Conservation (phyloP, 257 asterid genomes). For the Solanum bukasovii region DNA sequence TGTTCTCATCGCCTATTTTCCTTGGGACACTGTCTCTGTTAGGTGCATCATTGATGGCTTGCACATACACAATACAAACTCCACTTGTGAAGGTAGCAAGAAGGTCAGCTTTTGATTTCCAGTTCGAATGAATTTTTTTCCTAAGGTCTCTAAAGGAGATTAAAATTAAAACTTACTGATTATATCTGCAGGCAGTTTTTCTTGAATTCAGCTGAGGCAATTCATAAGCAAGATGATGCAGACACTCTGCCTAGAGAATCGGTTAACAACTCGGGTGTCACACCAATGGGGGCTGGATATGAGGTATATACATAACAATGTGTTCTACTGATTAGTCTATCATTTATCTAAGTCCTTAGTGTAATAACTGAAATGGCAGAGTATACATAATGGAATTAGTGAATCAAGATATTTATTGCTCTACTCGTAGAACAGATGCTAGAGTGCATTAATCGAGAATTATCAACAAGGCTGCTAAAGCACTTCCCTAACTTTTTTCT, state of each 20-base stretch:
- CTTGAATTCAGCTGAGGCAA: constrained; percentile 52
- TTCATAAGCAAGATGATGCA: constrained; percentile 59
- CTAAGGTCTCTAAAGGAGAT: neutral
- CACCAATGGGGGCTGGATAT: constrained; percentile 74
- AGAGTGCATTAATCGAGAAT: neutral
- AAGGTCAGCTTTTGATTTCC: constrained; percentile 49
- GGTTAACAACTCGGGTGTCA: constrained; percentile 55
- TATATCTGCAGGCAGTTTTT: constrained; percentile 62
- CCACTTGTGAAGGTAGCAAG: constrained; percentile 81
- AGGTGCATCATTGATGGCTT: constrained; percentile 86
- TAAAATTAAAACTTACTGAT: constrained; percentile 1
- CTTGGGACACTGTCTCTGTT: constrained; percentile 53
- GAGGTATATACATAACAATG: constrained; percentile 36
- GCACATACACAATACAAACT: constrained; percentile 75
- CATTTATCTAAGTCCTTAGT: neutral
- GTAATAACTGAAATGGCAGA: neutral
- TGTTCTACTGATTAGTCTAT: neutral
- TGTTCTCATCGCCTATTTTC: constrained; percentile 81
- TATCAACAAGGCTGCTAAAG: neutral
- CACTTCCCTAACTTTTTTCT: neutral
- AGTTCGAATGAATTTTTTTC: neutral
- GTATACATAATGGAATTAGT: neutral
- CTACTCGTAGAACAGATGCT: neutral
- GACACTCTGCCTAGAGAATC: constrained; percentile 69
- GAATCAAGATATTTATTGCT: neutral